A percentile compares a stretch with the other conserved stretches of the same genome.
These are phyloP conservation scores for Microbotryum saponariae DNA, from an alignment of 1,284 basidiomycete genomes.

Conservation along the genomic window DNA sequence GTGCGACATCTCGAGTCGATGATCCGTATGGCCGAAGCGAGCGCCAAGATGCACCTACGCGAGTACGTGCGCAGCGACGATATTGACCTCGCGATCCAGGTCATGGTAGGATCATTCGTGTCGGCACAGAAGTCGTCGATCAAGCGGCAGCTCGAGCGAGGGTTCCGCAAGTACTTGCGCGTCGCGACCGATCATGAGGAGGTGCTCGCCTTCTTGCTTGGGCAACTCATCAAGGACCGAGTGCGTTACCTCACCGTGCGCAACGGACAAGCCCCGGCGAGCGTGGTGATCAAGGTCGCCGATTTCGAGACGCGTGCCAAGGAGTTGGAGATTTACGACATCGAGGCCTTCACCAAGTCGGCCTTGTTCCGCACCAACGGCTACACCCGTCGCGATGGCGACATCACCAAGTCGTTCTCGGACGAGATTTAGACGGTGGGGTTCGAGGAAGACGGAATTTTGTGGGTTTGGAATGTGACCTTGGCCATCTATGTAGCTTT, in stretches of 20 bases:
- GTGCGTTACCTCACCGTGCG: slow-evolving; percentile 71
- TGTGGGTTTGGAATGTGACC: too few relatives aligned
- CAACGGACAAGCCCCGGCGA: slow-evolving; percentile 61
- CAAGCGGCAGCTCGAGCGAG: slow-evolving; percentile 92
- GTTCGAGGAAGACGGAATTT: too few relatives aligned
- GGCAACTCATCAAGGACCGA: slow-evolving; percentile 89
- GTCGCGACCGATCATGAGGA: slow-evolving; percentile 91
- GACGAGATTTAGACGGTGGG: neutral
- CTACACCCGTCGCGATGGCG: slow-evolving; percentile 50
- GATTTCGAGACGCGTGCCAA: slow-evolving; percentile 85
- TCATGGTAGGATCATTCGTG: slow-evolving; percentile 89
- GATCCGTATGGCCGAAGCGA: slow-evolving; percentile 98
- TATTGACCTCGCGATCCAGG: slow-evolving; percentile 93
- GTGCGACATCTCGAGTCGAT: slow-evolving; percentile 96
- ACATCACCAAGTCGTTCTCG: slow-evolving; percentile 7
- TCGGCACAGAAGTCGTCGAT: slow-evolving; percentile 96
- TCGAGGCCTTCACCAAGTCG: slow-evolving; percentile 72
- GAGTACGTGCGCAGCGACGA: slow-evolving; percentile 95
- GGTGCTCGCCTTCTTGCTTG: slow-evolving; percentile 85
- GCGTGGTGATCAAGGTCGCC: slow-evolving; percentile 60
- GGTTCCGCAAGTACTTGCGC: slow-evolving; percentile 71
- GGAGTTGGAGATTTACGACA: slow-evolving; percentile 90
- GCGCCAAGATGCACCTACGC: slow-evolving; percentile 94
- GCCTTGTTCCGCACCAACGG: slow-evolving; percentile 84
- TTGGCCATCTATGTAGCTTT: too few relatives aligned